Conservation (phyloP, 2,329 filamentous ascomycete species). For the Ophidiomyces ophidiicola region DNA sequence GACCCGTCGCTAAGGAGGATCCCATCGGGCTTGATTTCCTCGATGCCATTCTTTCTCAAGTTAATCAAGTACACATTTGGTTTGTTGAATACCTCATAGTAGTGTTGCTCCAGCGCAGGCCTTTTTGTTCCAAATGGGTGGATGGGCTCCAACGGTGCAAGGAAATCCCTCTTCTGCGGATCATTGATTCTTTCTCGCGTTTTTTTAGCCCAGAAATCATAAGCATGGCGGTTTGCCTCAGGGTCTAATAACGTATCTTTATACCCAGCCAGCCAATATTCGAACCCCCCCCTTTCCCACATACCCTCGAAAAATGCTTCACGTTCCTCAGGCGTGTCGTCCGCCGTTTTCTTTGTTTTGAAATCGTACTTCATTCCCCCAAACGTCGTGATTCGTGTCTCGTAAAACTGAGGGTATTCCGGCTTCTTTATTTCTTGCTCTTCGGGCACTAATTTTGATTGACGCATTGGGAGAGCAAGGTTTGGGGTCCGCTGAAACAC, state of each 20-base stretch:
- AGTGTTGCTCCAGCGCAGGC: constrained; percentile 38
- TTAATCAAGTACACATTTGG: constrained; percentile 39
- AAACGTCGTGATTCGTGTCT: constrained; percentile 39
- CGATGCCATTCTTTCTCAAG: constrained; percentile 34
- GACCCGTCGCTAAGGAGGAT: constrained; percentile 31
- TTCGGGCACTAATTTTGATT: constrained; percentile 36
- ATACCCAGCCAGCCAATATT: constrained; percentile 41
- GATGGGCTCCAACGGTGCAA: constrained; percentile 43
- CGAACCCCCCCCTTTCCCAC: constrained; percentile 44
- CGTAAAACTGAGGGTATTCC: constrained; percentile 40
- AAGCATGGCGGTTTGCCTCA: constrained; percentile 42
- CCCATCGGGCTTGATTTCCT: constrained; percentile 28
- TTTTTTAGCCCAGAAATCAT: constrained; percentile 46
- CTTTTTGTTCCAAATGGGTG: constrained; percentile 46
- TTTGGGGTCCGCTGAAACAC: constrained; percentile 55
- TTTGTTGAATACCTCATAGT: constrained; percentile 40
- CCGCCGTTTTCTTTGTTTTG: constrained; percentile 41
- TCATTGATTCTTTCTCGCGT: constrained; percentile 41
- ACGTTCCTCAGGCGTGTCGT: constrained; percentile 40
- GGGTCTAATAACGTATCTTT: constrained; percentile 38
- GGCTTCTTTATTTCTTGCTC: constrained; percentile 38
- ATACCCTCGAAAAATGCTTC: constrained; percentile 39
- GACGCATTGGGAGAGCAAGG: constrained; percentile 49
- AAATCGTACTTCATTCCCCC: constrained; percentile 48
- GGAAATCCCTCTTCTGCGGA: constrained; percentile 38